phyloP scores from a whole-genome alignment of 2,329 filamentous ascomycete species.

The Setomelanomma holmii region DNA sequence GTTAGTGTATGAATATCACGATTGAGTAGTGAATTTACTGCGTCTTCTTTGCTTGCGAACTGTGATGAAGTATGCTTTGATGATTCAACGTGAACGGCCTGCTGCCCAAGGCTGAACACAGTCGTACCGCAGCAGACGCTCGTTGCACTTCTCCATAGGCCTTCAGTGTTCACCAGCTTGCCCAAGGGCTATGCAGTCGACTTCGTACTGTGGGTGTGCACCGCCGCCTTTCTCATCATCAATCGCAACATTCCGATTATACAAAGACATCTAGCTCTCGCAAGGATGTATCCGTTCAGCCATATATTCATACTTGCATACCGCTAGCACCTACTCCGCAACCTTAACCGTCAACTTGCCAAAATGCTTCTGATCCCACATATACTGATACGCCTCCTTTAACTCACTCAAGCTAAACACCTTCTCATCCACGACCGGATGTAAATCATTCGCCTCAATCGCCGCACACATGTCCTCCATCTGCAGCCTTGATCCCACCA shows the following conservation, averaged over 20 bases:
- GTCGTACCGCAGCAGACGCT: no score
- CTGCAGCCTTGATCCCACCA: slow-evolving; percentile 63
- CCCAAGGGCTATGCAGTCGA: no score
- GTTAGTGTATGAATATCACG: background rate
- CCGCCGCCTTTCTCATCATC: background rate
- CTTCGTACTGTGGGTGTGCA: no score
- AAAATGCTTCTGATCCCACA: slow-evolving; percentile 58
- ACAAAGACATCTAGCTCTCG: background rate
- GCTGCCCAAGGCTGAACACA: no score
- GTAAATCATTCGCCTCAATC: slow-evolving; percentile 65
- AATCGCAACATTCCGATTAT: no score
- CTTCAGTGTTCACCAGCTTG: no score
- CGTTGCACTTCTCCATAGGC: no score
- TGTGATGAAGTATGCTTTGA: no score
- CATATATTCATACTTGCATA: background rate
- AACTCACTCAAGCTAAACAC: slow-evolving; percentile 61
- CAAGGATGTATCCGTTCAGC: background rate
- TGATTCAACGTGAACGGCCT: no score
- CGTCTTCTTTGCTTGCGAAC: background rate
- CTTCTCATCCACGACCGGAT: slow-evolving; percentile 66
- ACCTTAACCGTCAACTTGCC: slow-evolving; percentile 47
- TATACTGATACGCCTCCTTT: slow-evolving; percentile 61
- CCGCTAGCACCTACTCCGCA: slow-evolving; percentile 14
- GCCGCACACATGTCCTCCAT: slow-evolving; percentile 67
- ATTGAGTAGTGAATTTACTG: background rate